A percentile compares a stretch with the other conserved stretches of the same genome.
These are phyloP conservation scores for Fusarium oxysporum DNA, from an alignment of 2,329 filamentous ascomycete species.

Conservation along the genomic window DNA sequence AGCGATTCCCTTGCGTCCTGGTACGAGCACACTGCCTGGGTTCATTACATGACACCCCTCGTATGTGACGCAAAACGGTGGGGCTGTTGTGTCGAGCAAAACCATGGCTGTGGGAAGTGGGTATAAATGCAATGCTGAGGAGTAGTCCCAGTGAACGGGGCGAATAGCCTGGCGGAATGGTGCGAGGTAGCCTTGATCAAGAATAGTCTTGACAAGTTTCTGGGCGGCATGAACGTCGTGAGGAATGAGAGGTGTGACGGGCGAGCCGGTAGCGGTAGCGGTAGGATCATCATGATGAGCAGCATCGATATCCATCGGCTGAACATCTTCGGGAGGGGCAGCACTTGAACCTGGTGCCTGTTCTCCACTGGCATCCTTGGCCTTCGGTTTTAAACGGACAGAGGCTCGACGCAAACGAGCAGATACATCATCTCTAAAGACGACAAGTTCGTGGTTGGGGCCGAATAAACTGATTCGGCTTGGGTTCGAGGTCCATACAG, in stretches of 20 bases:
- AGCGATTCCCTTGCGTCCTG: slow-evolving; percentile 74
- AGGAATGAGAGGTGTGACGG: slow-evolving; percentile 54
- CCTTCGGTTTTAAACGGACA: slow-evolving; percentile 71
- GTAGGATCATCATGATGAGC: slow-evolving; percentile 37
- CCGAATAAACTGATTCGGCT: slow-evolving; percentile 86
- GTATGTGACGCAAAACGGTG: slow-evolving; percentile 88
- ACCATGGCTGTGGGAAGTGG: slow-evolving; percentile 88
- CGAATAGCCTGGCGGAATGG: slow-evolving; percentile 85
- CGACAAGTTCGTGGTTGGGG: slow-evolving; percentile 84
- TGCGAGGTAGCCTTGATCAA: slow-evolving; percentile 89
- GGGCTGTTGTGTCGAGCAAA: slow-evolving; percentile 83
- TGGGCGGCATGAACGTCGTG: slow-evolving; percentile 71
- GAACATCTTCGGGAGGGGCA: slow-evolving; percentile 23
- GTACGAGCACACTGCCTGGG: slow-evolving; percentile 80
- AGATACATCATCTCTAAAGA: slow-evolving; percentile 89
- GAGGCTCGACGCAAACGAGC: slow-evolving; percentile 81
- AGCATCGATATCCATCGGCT: slow-evolving; percentile 57
- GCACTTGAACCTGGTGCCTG: slow-evolving; percentile 36
- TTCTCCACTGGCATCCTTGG: slow-evolving; percentile 51
- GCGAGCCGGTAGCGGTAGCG: slow-evolving; percentile 40
- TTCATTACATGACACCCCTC: slow-evolving; percentile 98
- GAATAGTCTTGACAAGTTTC: slow-evolving; percentile 87
- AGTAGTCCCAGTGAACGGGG: slow-evolving; percentile 92
- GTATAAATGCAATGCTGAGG: slow-evolving; percentile 81
- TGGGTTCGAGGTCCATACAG: slow-evolving; percentile 91